Conservation (phyloP, 1,284 basidiomycete genomes). For the Amylostereum areolatum region DNA sequence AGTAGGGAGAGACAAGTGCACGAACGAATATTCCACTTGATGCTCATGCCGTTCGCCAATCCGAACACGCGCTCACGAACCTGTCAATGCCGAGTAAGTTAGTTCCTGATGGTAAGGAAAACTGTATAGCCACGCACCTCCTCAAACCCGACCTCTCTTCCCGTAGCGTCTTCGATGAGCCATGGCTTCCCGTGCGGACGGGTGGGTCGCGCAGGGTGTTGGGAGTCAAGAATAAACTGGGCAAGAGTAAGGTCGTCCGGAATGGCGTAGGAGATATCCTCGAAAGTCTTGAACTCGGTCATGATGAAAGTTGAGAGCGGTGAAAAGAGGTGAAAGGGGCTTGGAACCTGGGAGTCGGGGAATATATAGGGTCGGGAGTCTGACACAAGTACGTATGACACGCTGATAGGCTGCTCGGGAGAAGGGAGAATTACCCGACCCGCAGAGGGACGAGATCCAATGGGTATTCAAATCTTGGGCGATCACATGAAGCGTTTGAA, state of each 20-base stretch:
- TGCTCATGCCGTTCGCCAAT: slow-evolving; percentile 56
- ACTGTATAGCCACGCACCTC: slow-evolving; percentile 34
- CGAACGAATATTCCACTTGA: slow-evolving; percentile 42
- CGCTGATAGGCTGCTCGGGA: no score
- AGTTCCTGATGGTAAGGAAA: not conserved
- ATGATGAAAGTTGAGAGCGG: slow-evolving; percentile 19
- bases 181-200: slow-evolving; percentile 43
- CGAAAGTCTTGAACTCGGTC: slow-evolving; percentile 37
- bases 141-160: slow-evolving; percentile 36
- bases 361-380: no score
- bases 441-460: no score
- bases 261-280: slow-evolving; percentile 38
- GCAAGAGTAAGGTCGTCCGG: slow-evolving; percentile 69
- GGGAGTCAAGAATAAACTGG: slow-evolving; percentile 65
- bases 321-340: not conserved
- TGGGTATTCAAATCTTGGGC: no score
- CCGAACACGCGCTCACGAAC: slow-evolving; percentile 45
- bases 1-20: not conserved
- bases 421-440: no score
- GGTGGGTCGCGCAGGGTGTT: slow-evolving; percentile 42
- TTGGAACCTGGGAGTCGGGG: no score
- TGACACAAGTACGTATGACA: no score
- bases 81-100: slow-evolving; percentile 19
- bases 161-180: slow-evolving; percentile 62
- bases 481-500: no score